Evolutionary conservation across 345 rosid species (phyloP).

Genomic region (Corchorus capsularis): DNA sequence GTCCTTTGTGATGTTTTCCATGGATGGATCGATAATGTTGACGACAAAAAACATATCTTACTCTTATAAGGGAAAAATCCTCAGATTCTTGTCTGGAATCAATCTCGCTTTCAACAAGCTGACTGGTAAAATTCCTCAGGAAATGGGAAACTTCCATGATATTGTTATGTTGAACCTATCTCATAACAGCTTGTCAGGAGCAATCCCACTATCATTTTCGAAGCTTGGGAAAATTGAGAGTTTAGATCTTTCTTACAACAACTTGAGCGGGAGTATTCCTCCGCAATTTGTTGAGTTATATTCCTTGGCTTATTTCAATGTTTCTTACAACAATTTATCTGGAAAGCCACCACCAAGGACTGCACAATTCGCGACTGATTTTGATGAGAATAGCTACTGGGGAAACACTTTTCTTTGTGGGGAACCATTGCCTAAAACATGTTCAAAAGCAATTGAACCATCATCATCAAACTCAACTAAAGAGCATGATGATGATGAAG

Average conservation of each 20-base stretch:
- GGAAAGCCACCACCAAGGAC: conserved; percentile 26
- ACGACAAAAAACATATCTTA: conserved; percentile 21
- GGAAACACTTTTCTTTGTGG: conserved; percentile 36
- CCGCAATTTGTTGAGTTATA: conserved; percentile 24
- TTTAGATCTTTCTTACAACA: conserved; percentile 37
- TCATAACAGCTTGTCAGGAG: conserved; percentile 29
- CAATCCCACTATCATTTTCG: conserved; percentile 37
- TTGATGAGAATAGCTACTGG: conserved; percentile 24
- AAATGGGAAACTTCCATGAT: conserved; percentile 25
- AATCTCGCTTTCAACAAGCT: conserved; percentile 45
- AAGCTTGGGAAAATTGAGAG: conserved; percentile 30
- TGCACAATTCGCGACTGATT: conserved; percentile 1
- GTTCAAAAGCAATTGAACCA: neutral
- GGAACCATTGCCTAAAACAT: conserved; percentile 1
- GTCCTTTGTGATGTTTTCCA: too few relatives aligned
- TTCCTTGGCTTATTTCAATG: conserved; percentile 26
- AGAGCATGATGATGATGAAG: neutral
- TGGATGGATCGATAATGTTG: neutral
- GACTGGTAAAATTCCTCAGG: conserved; percentile 32
- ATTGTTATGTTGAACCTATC: conserved; percentile 35
- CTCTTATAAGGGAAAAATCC: conserved; percentile 13
- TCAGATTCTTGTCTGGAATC: conserved; percentile 23
- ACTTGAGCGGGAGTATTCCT: conserved; percentile 31
- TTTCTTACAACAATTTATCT: conserved; percentile 39
- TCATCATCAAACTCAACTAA: too few relatives aligned